Percentiles rank a stretch among this genome's conserved stretches.
These are phyloP conservation scores for Kwoniella sp. DNA, from an alignment of 768 basidiomycete genomes.

Conservation along the genomic window DNA sequence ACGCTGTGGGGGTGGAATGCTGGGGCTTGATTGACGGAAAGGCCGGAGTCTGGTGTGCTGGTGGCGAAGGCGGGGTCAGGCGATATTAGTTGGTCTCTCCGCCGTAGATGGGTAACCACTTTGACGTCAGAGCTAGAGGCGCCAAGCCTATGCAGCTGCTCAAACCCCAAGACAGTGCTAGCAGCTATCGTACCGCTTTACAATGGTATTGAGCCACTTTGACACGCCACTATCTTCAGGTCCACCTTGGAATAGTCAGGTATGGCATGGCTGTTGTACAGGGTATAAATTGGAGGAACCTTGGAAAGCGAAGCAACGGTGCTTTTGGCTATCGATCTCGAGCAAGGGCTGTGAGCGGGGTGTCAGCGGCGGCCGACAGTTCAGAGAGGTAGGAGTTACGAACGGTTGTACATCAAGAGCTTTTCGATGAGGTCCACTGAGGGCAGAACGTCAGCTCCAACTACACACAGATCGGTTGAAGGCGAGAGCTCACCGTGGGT, in stretches of 20 bases:
- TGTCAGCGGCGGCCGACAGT: conserved; percentile 3
- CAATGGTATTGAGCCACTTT: too few relatives aligned
- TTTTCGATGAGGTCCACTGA: conserved; percentile 93
- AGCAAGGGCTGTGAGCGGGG: conserved; percentile 2
- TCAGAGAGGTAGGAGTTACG: conserved; percentile 43
- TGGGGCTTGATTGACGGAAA: conserved; percentile 15
- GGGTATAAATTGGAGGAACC: background rate
- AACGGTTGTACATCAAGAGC: conserved; percentile 91
- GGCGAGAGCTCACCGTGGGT: conserved; percentile 68
- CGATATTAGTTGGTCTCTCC: conserved; percentile 30
- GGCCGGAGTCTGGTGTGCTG: conserved; percentile 43
- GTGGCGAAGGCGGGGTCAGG: conserved; percentile 45
- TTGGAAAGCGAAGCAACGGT: background rate
- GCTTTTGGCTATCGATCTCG: conserved; percentile 16
- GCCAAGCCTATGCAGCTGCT: too few relatives aligned
- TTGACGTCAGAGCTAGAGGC: too few relatives aligned
- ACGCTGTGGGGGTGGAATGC: conserved; percentile 38
- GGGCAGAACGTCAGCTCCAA: conserved; percentile 9
- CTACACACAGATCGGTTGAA: too few relatives aligned
- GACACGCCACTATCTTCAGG: too few relatives aligned
- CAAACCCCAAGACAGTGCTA: too few relatives aligned
- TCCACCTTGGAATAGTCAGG: background rate
- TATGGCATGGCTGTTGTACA: background rate
- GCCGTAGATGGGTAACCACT: background rate
- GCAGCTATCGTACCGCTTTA: too few relatives aligned